Base-by-base conservation (phyloP, 257 asterid species). In the Nicotiana attenuata region DNA sequence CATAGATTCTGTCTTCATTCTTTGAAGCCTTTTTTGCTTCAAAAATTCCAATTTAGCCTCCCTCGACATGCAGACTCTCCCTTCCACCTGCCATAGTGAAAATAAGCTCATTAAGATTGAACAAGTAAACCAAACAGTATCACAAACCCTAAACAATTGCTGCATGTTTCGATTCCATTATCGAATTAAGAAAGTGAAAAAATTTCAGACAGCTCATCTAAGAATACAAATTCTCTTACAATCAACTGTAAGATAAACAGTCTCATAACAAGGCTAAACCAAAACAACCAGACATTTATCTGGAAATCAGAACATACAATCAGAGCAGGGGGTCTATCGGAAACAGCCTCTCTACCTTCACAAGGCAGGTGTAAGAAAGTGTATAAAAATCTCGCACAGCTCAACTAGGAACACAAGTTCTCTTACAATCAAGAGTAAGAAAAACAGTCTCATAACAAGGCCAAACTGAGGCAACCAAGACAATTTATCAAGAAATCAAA, bases 21-120 rank as follows among this genome's bases (percentile, higher is more conserved):
- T 89, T 87, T 93, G 97, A 80, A 94, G 94, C 93, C 92, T 93
- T 88, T 92, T 92, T 45, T 85, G 89, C 90, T 92, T 96, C 93
- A 94, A 85, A 86, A 90, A 93, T 85, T 96, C 97, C 68, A 93
- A 87, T 85, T 89, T 93, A 81, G 97, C 97, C 71, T 93, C 97
- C 86, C 98, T 90, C 24, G 93, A 93, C 85, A 83, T 88, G 75
- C 90, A 85, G 86, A 80, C 88, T 89, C 86, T 89, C 82, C 97
- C 95, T 92, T 94, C 99, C 93, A 96, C 99, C 99, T 96, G 88
- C 79, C 83, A 84, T 55, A 45, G 35, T 22, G 60, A 71, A 71
- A 71, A 45, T 71, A 22, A 45, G 38, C 38, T 47, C 82, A 81
- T 24, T 50, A 50, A 64, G 45, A 31, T 50, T 26, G 60, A 24